These are phyloP conservation scores for Syncephalastrum monosporum DNA, from an alignment of 371 early-diverging fungal genomes.

Conservation along the genomic window DNA sequence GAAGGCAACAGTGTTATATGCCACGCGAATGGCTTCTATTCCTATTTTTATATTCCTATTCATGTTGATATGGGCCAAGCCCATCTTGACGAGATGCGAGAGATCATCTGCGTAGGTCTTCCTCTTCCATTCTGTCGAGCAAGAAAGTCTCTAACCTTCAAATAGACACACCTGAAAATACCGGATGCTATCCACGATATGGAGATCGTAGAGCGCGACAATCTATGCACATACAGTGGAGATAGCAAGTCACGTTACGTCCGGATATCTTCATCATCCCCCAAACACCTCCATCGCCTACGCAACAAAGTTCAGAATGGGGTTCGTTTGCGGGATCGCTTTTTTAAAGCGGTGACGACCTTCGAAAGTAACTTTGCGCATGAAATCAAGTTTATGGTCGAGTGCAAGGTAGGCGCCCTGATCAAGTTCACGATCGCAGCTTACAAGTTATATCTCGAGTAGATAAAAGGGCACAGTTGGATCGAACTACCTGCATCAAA, in stretches of 20 bases:
- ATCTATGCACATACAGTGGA: constrained; percentile 82
- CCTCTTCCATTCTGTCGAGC: too few species aligned
- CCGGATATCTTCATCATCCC: constrained; percentile 67
- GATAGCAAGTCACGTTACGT: constrained; percentile 68
- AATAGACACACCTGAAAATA: too few species aligned
- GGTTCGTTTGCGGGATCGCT: constrained; percentile 26
- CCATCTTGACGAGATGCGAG: too few species aligned
- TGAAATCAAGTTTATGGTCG: constrained; percentile 97
- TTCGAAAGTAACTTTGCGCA: constrained; percentile 95
- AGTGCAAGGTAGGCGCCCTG: constrained; percentile 58
- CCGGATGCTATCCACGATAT: constrained; percentile 49
- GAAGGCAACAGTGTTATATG: constrained; percentile 85
- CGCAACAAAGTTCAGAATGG: constrained; percentile 55
- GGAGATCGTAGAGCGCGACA: constrained; percentile 72
- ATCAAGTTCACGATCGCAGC: too few species aligned
- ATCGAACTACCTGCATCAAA: constrained; percentile 80
- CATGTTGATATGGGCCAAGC: too few species aligned
- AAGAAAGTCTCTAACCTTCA: too few species aligned
- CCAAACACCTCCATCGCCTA: constrained; percentile 39
- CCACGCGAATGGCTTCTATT: constrained; percentile 92
- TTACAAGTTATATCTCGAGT: background rate
- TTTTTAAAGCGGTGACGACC: constrained; percentile 49
- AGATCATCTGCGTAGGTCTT: too few species aligned
- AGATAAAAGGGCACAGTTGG: constrained; percentile 91
- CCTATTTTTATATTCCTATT: constrained; percentile 92